phyloP scores from a whole-genome alignment of 2,329 filamentous ascomycete genomes.

The Zymoseptoria crescenta region DNA sequence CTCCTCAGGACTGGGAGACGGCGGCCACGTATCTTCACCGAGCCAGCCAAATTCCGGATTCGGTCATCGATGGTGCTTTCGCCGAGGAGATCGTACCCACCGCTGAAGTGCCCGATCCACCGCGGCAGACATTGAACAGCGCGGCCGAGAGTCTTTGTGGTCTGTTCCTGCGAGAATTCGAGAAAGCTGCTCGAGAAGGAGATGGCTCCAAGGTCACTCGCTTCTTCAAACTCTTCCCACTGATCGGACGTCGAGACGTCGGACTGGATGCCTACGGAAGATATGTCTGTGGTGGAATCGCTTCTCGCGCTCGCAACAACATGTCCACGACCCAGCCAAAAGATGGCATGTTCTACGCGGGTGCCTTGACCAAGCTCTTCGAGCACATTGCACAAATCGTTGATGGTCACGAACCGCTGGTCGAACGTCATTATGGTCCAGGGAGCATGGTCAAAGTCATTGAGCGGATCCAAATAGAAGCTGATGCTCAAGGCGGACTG shows the following conservation, averaged over 20 bases:
- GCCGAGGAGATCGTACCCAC: slow-evolving; percentile 89
- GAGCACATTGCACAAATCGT: slow-evolving; percentile 97
- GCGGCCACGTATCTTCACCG: slow-evolving; percentile 83
- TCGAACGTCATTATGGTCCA: slow-evolving; percentile 86
- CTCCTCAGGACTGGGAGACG: slow-evolving; percentile 96
- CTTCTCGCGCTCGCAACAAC: slow-evolving; percentile 70
- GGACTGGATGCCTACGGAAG: slow-evolving; percentile 90
- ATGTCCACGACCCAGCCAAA: slow-evolving; percentile 59
- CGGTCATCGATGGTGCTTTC: slow-evolving; percentile 76
- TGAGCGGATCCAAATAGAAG: slow-evolving; percentile 85
- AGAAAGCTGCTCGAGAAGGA: slow-evolving; percentile 78
- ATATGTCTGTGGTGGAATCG: slow-evolving; percentile 94
- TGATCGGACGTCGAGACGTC: slow-evolving; percentile 82
- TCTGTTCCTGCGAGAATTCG: slow-evolving; percentile 88
- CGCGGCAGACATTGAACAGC: slow-evolving; percentile 75
- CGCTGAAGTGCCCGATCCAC: slow-evolving; percentile 87
- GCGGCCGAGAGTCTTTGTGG: slow-evolving; percentile 84
- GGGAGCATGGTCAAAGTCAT: slow-evolving; percentile 95
- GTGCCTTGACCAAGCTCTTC: slow-evolving; percentile 82
- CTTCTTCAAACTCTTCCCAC: slow-evolving; percentile 95
- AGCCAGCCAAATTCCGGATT: slow-evolving; percentile 69
- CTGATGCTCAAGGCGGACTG: slow-evolving; percentile 92
- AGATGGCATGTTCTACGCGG: slow-evolving; percentile 86
- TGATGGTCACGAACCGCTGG: slow-evolving; percentile 79
- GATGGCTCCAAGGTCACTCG: slow-evolving; percentile 84